Evolutionary conservation across 2,329 filamentous ascomycete species (phyloP).

Genomic region (Diaporthe eres): DNA sequence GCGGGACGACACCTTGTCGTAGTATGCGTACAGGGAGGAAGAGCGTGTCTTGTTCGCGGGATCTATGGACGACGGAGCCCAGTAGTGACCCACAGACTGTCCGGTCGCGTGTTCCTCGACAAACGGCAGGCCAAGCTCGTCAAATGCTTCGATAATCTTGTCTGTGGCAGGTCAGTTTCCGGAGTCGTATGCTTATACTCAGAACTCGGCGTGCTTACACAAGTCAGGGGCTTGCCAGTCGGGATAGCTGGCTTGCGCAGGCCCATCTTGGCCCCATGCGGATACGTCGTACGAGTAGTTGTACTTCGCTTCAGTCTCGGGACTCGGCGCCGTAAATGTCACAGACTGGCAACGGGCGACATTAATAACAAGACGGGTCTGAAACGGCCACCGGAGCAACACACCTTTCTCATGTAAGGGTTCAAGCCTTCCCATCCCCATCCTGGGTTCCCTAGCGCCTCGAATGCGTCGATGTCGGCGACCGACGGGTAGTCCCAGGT

Average conservation of each 20-base stretch:
- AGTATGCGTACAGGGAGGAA: conserved; percentile 11
- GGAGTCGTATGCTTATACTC: neutral
- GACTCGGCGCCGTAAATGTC: neutral
- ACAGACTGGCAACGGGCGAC: neutral
- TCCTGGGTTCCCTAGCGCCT: conserved; percentile 3
- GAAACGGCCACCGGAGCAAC: neutral
- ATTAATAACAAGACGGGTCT: neutral
- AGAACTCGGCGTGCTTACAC: neutral
- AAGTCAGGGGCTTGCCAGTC: conserved; percentile 20
- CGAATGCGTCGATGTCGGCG: conserved; percentile 10
- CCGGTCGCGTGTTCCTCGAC: conserved; percentile 7
- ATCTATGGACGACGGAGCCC: conserved; percentile 13
- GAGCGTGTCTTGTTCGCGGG: conserved; percentile 7
- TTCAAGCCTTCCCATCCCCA: conserved; percentile 20
- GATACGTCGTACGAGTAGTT: conserved; percentile 27
- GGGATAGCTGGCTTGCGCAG: conserved; percentile 18
- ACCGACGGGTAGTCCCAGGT: conserved; percentile 9
- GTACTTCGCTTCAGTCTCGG: neutral
- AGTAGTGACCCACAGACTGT: neutral
- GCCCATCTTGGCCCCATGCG: conserved; percentile 11
- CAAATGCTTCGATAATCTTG: conserved; percentile 9
- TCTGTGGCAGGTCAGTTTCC: neutral
- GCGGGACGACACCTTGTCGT: conserved; percentile 9
- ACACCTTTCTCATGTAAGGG: conserved; percentile 8
- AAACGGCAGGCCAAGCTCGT: conserved; percentile 9